These are phyloP conservation scores for Hamigera avellanea DNA, from an alignment of 495 filamentous ascomycete species.

Conservation along the genomic window DNA sequence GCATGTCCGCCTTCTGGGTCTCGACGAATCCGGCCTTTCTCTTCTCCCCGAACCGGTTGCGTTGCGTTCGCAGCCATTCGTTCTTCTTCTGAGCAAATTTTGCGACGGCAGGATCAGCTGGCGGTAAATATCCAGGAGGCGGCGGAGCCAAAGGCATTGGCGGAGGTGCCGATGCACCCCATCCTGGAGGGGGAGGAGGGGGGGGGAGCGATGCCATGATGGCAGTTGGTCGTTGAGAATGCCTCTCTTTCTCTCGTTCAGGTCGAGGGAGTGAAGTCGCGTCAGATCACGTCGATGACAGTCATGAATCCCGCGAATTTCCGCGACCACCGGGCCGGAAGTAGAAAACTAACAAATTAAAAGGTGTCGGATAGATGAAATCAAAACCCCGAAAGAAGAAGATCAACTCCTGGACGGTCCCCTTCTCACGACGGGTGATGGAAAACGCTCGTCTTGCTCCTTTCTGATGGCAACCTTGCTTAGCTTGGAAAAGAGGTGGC, in stretches of 20 bases:
- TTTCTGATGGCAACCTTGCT: constrained; percentile 15
- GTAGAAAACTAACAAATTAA: background rate
- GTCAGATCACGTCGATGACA: constrained; percentile 23
- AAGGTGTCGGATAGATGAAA: constrained; percentile 7
- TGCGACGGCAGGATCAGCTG: constrained; percentile 73
- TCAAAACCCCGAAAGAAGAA: constrained; percentile 35
- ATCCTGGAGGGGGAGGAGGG: constrained; percentile 72
- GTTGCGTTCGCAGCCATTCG: constrained; percentile 90
- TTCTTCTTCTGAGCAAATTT: constrained; percentile 99
- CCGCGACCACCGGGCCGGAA: background rate
- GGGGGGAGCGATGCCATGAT: constrained; percentile 68
- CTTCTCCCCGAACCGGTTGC: constrained; percentile 93
- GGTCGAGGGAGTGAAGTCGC: constrained; percentile 25
- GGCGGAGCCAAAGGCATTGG: constrained; percentile 70
- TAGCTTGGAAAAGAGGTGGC: constrained; percentile 23
- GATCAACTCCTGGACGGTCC: constrained; percentile 46
- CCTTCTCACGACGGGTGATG: constrained; percentile 33
- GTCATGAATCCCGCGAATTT: background rate
- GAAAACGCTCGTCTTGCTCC: constrained; percentile 18
- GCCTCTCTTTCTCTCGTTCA: constrained; percentile 16
- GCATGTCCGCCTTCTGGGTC: constrained; percentile 98
- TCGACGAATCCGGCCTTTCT: constrained; percentile 92
- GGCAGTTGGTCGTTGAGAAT: constrained; percentile 19
- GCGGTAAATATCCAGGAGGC: constrained; percentile 79
- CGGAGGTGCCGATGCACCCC: constrained; percentile 58